Base-by-base conservation (phyloP, 2,329 filamentous ascomycete genomes). In the Calycina marina region DNA sequence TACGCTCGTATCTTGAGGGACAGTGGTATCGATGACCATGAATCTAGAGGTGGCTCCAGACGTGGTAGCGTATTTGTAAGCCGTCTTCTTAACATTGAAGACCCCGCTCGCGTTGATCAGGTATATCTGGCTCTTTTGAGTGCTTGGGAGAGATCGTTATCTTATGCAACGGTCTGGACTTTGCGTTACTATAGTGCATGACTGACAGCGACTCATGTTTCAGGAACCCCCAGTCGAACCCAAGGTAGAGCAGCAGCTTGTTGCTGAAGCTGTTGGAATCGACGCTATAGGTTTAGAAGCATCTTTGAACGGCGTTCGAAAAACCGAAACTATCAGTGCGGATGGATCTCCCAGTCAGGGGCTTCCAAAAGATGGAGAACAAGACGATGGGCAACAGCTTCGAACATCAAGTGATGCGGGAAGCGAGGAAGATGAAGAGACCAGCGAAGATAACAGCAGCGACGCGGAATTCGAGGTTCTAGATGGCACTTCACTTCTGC, bases 1-100 rank as follows among this genome's bases (percentile, higher is more conserved):
- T 82, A 82, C 51, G 65, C 69, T 38, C 68, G 76, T 28, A 71
- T 82, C 34, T 54, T 82, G 18, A 67, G 71, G 43, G 65, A 74
- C 46, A 73, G 67, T 30, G 65, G 49, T 4, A 35, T 52, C 13
- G 38, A 40, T 6, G 37, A 38, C 16, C 52, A 55, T 24, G 51
- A 55, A 35, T 51, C 49, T n/a, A 44, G 45, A n/a, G 29, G 30
- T 5, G 37, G 37, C 10, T 35, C 46, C 13, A 22, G n/a, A 22
- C 43, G 35, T 14, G 38, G 36, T 25, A 41, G 37, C 14, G 40
- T 40, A 2, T 44, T 50, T 16, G 49, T n/a, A n/a, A n/a, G n/a
- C n/a, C n/a, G n/a, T n/a, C n/a, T n/a, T n/a, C n/a, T n/a, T n/a
- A n/a, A n/a, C n/a, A n/a, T n/a, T n/a, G n/a, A n/a, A n/a, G n/a